Percentiles rank a stretch among this genome's conserved stretches.
phyloP scores from a whole-genome alignment of 352 stramenopile genomes.

The Halophytophthora polymorphica region DNA sequence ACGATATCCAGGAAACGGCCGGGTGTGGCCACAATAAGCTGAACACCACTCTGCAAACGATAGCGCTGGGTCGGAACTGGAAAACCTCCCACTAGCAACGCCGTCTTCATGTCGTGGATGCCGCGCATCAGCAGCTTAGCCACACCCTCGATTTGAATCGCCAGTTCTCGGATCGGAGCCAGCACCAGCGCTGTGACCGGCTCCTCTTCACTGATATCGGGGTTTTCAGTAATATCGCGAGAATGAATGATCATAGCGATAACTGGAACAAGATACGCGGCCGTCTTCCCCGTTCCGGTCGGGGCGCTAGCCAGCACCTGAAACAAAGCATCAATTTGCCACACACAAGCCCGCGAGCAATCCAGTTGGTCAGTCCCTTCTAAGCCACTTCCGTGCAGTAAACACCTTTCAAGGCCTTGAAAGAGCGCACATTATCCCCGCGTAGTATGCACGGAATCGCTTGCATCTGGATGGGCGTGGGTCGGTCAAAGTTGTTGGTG shows the following conservation, averaged over 20 bases:
- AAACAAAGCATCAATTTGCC: not conserved
- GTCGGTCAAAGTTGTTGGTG: slow-evolving; percentile 27
- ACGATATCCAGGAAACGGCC: slow-evolving; percentile 58
- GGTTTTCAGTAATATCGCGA: slow-evolving; percentile 10
- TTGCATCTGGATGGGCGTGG: slow-evolving; percentile 79
- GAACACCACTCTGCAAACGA: slow-evolving; percentile 49
- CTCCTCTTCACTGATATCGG: slow-evolving; percentile 3
- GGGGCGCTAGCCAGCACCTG: slow-evolving; percentile 58
- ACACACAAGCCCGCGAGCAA: slow-evolving; percentile 1
- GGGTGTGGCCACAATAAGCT: slow-evolving; percentile 65
- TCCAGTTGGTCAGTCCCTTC: not conserved
- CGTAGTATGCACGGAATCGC: slow-evolving; percentile 47
- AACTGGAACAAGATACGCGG: slow-evolving; percentile 57
- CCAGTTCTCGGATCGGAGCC: slow-evolving; percentile 65
- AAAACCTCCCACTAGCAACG: slow-evolving; percentile 59
- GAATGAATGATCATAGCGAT: slow-evolving; percentile 36
- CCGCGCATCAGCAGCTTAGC: slow-evolving; percentile 54
- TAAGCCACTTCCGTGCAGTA: not conserved
- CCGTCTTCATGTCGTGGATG: slow-evolving; percentile 62
- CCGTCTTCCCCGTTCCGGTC: slow-evolving; percentile 73
- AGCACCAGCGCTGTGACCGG: slow-evolving; percentile 40
- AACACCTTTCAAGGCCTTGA: too few species aligned
- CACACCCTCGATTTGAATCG: slow-evolving; percentile 68
- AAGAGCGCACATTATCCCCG: slow-evolving; percentile 38
- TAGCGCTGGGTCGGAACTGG: slow-evolving; percentile 67